These are phyloP conservation scores for Claviceps pusilla DNA, from an alignment of 2,329 filamentous ascomycete species.

Conservation along the genomic window DNA sequence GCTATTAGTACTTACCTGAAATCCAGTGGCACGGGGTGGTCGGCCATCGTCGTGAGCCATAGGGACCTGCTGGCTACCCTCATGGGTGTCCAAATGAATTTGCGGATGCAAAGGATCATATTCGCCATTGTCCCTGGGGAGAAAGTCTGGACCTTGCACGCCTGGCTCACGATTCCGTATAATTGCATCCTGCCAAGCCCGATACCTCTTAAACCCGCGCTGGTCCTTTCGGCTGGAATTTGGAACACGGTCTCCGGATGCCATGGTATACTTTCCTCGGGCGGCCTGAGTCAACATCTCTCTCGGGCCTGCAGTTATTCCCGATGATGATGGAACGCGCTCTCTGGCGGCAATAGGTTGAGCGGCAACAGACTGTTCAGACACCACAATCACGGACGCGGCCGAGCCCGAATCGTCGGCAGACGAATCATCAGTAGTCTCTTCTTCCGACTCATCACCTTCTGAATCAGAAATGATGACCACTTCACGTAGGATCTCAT, in stretches of 20 bases:
- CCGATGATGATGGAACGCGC: slow-evolving; percentile 3
- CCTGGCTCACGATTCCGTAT: slow-evolving; percentile 15
- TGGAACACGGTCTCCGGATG: slow-evolving; percentile 8
- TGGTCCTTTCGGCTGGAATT: slow-evolving; percentile 21
- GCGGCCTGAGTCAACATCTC: background rate
- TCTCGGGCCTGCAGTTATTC: background rate
- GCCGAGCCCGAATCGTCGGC: slow-evolving; percentile 13
- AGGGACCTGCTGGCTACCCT: slow-evolving; percentile 1
- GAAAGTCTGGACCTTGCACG: slow-evolving; percentile 8
- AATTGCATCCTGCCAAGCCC: slow-evolving; percentile 27
- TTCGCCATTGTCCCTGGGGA: slow-evolving; percentile 5
- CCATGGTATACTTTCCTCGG: slow-evolving; percentile 10
- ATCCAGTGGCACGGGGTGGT: slow-evolving; percentile 1
- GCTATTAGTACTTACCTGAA: slow-evolving; percentile 1
- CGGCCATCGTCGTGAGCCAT: slow-evolving; percentile 1
- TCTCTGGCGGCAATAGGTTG: background rate
- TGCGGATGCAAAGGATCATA: slow-evolving; percentile 2
- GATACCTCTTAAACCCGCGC: slow-evolving; percentile 32
- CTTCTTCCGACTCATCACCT: slow-evolving; percentile 27
- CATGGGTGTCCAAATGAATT: slow-evolving; percentile 1
- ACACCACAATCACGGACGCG: slow-evolving; percentile 9
- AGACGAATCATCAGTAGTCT: slow-evolving; percentile 18
- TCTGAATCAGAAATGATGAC: slow-evolving; percentile 51
- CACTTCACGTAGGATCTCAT: slow-evolving; percentile 51
- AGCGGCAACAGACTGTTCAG: slow-evolving; percentile 1